Conservation (phyloP, 179 eudicot species). For the Heliamphora pulchella region DNA sequence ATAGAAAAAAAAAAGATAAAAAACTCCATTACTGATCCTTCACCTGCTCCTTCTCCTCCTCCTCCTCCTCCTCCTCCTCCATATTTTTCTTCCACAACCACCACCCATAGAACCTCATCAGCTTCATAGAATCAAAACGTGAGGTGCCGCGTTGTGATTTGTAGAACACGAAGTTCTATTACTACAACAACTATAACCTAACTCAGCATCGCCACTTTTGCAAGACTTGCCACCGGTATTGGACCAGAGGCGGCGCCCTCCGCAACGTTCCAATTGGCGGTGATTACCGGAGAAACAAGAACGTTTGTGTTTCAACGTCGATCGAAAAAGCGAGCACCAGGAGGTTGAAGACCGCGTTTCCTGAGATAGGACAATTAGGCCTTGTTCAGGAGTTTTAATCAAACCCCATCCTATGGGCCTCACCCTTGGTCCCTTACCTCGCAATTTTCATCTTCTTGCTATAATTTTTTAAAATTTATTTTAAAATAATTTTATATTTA, state of each 20-base stretch:
- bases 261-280: slow-evolving; percentile 78
- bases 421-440: slow-evolving; percentile 38
- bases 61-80: slow-evolving; percentile 13
- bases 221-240: slow-evolving; percentile 75
- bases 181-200: slow-evolving; percentile 90
- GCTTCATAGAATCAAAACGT: slow-evolving; percentile 33
- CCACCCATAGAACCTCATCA: slow-evolving; percentile 22
- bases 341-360: slow-evolving; percentile 20
- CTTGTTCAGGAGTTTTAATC: slow-evolving; percentile 28
- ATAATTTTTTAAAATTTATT: too few species aligned
- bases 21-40: slow-evolving; percentile 21
- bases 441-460: slow-evolving; percentile 45
- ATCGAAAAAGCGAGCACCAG: slow-evolving; percentile 17
- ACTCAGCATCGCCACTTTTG: slow-evolving; percentile 87
- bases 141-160: slow-evolving; percentile 76
- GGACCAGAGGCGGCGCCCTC: slow-evolving; percentile 81
- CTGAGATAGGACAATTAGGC: slow-evolving; percentile 31
- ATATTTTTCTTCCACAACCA: slow-evolving; percentile 26
- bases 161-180: slow-evolving; percentile 72
- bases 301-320: slow-evolving; percentile 11
- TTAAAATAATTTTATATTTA: too few species aligned
- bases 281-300: slow-evolving; percentile 68
- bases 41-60: neutral
- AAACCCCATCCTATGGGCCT: slow-evolving; percentile 22
- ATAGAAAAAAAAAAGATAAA: slow-evolving; percentile 32